Conservation (phyloP, 805 yeast species). For the Candida pseudofarinosa region DNA sequence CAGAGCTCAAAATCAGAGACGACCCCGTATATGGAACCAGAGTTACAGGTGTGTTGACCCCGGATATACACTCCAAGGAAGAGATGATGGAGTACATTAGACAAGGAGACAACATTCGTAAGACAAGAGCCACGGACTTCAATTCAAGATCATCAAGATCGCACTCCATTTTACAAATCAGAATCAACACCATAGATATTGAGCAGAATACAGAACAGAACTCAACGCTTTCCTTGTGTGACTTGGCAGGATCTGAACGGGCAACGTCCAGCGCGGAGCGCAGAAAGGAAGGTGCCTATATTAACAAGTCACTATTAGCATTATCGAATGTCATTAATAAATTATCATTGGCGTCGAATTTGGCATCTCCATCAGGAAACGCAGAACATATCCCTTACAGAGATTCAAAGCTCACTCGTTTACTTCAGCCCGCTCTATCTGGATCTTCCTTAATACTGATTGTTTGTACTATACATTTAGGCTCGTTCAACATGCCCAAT, state of each 20-base stretch:
- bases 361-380: slow-evolving; percentile 15
- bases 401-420: slow-evolving; percentile 86
- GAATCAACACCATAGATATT: slow-evolving; percentile 45
- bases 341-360: slow-evolving; percentile 43
- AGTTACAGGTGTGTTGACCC: slow-evolving; percentile 70
- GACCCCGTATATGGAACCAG: slow-evolving; percentile 67
- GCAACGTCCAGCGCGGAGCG: slow-evolving; percentile 73
- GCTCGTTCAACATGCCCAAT: slow-evolving; percentile 21
- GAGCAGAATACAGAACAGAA: slow-evolving; percentile 35
- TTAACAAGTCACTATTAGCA: slow-evolving; percentile 86
- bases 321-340: slow-evolving; percentile 90
- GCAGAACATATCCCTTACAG: slow-evolving; percentile 82
- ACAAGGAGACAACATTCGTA: slow-evolving; percentile 69
- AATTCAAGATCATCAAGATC: slow-evolving; percentile 86
- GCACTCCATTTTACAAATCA: slow-evolving; percentile 80
- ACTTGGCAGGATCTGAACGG: slow-evolving; percentile 94
- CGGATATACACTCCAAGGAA: slow-evolving; percentile 48
- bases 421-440: slow-evolving; percentile 86
- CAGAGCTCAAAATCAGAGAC: slow-evolving; percentile 74
- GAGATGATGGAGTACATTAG: slow-evolving; percentile 60
- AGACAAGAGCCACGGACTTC: slow-evolving; percentile 86
- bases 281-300: slow-evolving; percentile 89
- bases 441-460: slow-evolving; percentile 83
- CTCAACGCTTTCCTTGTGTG: slow-evolving; percentile 80
- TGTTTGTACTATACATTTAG: slow-evolving; percentile 79